Base-by-base conservation (phyloP, 2,329 filamentous ascomycete species). In the Fragosphaeria purpurea region DNA sequence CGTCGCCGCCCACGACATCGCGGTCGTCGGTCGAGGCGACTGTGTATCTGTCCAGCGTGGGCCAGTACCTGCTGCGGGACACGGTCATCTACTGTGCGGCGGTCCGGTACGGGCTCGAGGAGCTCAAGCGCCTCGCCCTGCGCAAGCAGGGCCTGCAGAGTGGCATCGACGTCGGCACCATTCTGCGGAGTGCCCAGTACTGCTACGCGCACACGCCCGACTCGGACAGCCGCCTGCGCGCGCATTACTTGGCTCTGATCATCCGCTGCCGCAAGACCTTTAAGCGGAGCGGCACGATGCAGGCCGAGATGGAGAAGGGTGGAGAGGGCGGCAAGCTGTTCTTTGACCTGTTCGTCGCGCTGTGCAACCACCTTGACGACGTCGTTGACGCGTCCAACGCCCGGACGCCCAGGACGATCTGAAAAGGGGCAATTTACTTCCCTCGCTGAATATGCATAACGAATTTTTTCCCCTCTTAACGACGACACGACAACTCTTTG, bases 321-420 rank as follows among this genome's bases (percentile, higher is more conserved):
- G 89, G 73, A 60, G 62, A 63, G 58, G 63, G 77, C 63, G 78
- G 81, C 72, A 90, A 90, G 77, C 78, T 96, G 73, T 96, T 93
- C 79, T 97, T 97, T 74, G 90, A 96, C 77, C 76, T 97, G 70
- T 97, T 96, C 70, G 90, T 96, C 66, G 90, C 90, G 63, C 87
- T 96, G 85, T 95, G 88, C 77, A 96, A 95, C 73, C 90, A 95
- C 75, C 85, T 96, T 65, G 90, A 96, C 79, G 90, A 96, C 70
- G 82, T 96, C 71, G 85, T 88, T 71, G 88, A 93, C 67, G 82
- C 88, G 70, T 85, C 80, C 79, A 85, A 83, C 67, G 79, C 76
- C 65, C 71, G 74, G 57, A 75, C 75, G 55, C 76, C 77, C 53
- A 75, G 70, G 70, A 77, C 75, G 47, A 72, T 80, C 65, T 80